A percentile compares a stretch with the other conserved stretches of the same genome.
Evolutionary conservation across 495 filamentous ascomycete species (phyloP).

Genomic region (Penicillium cataractarum): DNA sequence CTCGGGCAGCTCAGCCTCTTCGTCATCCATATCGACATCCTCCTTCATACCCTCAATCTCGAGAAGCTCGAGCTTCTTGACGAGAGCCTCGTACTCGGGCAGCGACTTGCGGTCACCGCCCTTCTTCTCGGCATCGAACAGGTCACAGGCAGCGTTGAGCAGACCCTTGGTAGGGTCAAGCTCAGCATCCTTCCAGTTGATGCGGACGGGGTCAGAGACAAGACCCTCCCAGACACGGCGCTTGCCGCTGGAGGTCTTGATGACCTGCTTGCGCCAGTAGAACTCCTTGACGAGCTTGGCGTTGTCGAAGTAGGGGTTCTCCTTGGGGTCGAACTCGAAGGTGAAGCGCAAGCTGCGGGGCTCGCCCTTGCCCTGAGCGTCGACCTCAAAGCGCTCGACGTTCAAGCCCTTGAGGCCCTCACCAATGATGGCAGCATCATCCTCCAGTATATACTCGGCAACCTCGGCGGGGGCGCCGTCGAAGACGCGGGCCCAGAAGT

Average conservation of each 20-base stretch:
- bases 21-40: slow-evolving; percentile 49
- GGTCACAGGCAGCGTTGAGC: slow-evolving; percentile 67
- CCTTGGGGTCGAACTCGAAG: slow-evolving; percentile 48
- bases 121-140: slow-evolving; percentile 66
- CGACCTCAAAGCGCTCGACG: slow-evolving; percentile 78
- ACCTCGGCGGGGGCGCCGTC: slow-evolving; percentile 81
- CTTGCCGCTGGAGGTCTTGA: slow-evolving; percentile 42
- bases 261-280: slow-evolving; percentile 66
- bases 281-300: slow-evolving; percentile 83
- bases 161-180: slow-evolving; percentile 83
- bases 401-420: slow-evolving; percentile 61
- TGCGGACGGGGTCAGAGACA: slow-evolving; percentile 81
- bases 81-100: slow-evolving; percentile 55
- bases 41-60: slow-evolving; percentile 24
- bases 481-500: slow-evolving; percentile 90
- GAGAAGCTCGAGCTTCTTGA: slow-evolving; percentile 46
- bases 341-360: slow-evolving; percentile 51
- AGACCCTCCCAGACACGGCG: slow-evolving; percentile 68
- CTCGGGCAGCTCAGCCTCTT: slow-evolving; percentile 54
- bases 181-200: slow-evolving; percentile 83
- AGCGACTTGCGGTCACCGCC: slow-evolving; percentile 41
- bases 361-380: slow-evolving; percentile 56
- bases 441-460: slow-evolving; percentile 80
- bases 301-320: slow-evolving; percentile 78
- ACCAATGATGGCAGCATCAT: slow-evolving; percentile 70